Evolutionary conservation across 1,139 yeast genomes (phyloP), one percentile per base, ranked within the genome.

Genomic region (Eremothecium cymbalariae): DNA sequence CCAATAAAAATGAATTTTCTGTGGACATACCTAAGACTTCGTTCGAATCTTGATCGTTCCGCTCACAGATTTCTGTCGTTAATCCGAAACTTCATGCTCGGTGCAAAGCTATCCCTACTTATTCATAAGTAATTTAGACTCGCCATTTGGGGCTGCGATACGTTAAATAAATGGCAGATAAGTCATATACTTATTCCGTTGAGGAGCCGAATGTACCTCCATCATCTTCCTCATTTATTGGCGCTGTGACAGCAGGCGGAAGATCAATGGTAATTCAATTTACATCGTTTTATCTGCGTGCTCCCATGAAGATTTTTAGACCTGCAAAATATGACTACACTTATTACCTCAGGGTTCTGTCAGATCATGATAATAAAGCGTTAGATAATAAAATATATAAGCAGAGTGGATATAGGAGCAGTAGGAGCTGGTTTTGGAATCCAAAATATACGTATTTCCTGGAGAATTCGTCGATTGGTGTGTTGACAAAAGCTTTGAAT

Each of bases 251-350:
- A 1, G 95, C 95, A 0, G 85, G 94, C 38, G 74, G 84, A 6
- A 65, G 96, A 31, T 95, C 95, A 0, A 48, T 85, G 25, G 67
- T 82, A n/a, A 76, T 81, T 41, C 95, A 88, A 59, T 46, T 86
- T 29, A 80, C 85, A 32, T 65, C 90, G 0, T 63, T 88, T 27
- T 88, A 86, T 53, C 59, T 86, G 29, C 67, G 96, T 37, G 82
- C 94, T 0, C 83, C 88, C 0, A 81, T 85, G 32, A 88, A 88
- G 59, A 66, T 88, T 18, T 88, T 88, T 55, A 67, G 95, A 23
- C 97, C 97, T 2, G 79, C 95, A 4, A 64, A 96, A 33, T 82
- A 88, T 42, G 97, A 88, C 57, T 85, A 83, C 51, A 63, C 84
- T 53, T 80, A 82, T 6, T 71, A 77, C 37, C 74, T 78, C 0